Evolutionary conservation across 371 early-diverging fungal genomes (phyloP), one percentile per base, ranked within the genome.

Genomic region (Actinomucor elegans): DNA sequence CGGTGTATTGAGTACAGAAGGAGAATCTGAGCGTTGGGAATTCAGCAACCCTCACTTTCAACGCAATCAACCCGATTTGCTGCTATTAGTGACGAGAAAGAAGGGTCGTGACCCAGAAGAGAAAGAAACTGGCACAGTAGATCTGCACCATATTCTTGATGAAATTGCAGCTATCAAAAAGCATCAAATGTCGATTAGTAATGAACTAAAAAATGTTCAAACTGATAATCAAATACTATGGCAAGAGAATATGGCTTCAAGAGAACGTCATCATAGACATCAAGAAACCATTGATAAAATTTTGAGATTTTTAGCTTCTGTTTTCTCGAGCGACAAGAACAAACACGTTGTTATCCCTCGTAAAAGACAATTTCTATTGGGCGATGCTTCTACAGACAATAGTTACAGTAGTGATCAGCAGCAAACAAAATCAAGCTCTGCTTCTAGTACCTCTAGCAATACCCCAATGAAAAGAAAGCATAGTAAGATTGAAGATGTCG

Each of bases 261-360:
- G 91, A 15, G 90, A 92, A 35, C 73, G 90, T 15, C 86, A 93
- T 66, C 82, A 86, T 41, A 70, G 87, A 48, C 97, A 97, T 57
- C 94, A 97, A 64, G 89, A 87, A 10, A 93, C 91, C 0, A 94
- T 97, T 28, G 92, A 96, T 70, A 96, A 93, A 64, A 92, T 93
- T 17, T 48, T 92, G 49, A 66, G 86, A 15, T 93, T 93, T 64
- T 65, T 93, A 48, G 92, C 92, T 0, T 83, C 89, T 2, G 84
- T 93, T 17, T 92, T 87, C 49, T 79, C 89, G 14, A 65, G 73
- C 27, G 88, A 89, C 21, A 80, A 84, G 48, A 80, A 34, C 18
- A 62, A 78, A 43, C 64, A 78, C 21, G 83, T 69, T 1, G 77
- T 79, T 18, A 71, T 81, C 32, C 81, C 83, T n/a, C 75, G 81